A percentile compares a stretch with the other conserved stretches of the same genome.
Conservation (phyloP, 2,329 filamentous ascomycete species). For the Colletotrichum graminicola region DNA sequence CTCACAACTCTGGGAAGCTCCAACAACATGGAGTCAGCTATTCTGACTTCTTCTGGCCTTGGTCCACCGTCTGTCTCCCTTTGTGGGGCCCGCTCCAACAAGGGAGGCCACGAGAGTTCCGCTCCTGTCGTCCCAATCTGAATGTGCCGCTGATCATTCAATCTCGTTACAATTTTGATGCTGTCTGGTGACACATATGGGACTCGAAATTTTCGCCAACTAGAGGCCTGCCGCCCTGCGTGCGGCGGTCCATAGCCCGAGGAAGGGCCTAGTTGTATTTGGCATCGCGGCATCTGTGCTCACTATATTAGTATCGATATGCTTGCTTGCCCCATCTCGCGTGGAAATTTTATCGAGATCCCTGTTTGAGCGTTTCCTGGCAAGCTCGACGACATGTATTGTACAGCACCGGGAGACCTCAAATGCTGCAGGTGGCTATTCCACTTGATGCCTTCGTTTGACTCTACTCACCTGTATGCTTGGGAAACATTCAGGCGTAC, state of each 20-base stretch:
- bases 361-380: not conserved
- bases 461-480: not conserved
- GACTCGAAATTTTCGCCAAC: not conserved
- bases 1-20: not conserved
- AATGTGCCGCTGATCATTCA: slow-evolving; percentile 17
- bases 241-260: not conserved
- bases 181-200: slow-evolving; percentile 4
- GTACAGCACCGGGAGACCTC: not conserved
- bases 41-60: slow-evolving; percentile 7
- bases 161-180: not conserved
- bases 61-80: slow-evolving; percentile 18
- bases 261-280: not conserved
- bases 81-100: slow-evolving; percentile 9
- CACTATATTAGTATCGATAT: not conserved
- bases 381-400: not conserved
- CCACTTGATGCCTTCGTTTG: not conserved
- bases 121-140: slow-evolving; percentile 7
- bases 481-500: not conserved
- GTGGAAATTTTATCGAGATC: not conserved
- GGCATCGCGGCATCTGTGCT: not conserved
- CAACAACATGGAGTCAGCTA: not conserved
- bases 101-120: not conserved
- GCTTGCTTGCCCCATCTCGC: not conserved
- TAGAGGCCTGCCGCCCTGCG: not conserved
- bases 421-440: not conserved